phyloP scores from a whole-genome alignment of 2,329 filamentous ascomycete species.

The Alternaria burnsii region DNA sequence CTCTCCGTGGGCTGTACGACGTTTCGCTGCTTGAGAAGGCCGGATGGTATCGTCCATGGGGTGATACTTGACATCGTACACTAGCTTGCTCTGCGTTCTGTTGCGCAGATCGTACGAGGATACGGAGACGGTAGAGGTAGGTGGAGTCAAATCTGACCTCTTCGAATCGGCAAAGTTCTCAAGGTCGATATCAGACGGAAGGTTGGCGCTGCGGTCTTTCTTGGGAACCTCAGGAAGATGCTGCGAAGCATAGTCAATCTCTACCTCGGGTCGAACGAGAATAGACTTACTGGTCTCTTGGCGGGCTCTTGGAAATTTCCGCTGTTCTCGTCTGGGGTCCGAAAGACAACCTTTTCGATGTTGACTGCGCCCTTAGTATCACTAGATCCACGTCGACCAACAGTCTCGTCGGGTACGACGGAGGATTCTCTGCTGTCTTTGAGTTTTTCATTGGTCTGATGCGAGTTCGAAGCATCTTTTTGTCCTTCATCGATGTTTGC shows the following conservation, averaged over 20 bases:
- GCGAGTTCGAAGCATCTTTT: background rate
- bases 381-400: background rate
- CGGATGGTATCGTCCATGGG: conserved; percentile 44
- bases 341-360: background rate
- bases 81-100: conserved; percentile 28
- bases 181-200: conserved; percentile 22
- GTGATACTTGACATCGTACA: conserved; percentile 46
- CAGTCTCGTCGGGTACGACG: background rate
- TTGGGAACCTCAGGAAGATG: background rate
- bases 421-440: background rate
- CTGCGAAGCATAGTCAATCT: background rate
- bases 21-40: conserved; percentile 39
- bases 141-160: background rate
- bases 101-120: conserved; percentile 22
- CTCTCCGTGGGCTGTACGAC: conserved; percentile 33
- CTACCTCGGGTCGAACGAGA: background rate
- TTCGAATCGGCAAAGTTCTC: conserved; percentile 24
- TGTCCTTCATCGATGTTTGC: background rate
- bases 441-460: background rate
- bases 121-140: conserved; percentile 15
- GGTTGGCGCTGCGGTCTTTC: background rate
- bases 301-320: background rate
- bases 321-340: background rate
- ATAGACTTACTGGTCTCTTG: background rate
- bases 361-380: background rate